Percentiles rank a stretch among this genome's conserved stretches.
Conservation (phyloP, 495 filamentous ascomycete genomes). For the Xylaria sp. region DNA sequence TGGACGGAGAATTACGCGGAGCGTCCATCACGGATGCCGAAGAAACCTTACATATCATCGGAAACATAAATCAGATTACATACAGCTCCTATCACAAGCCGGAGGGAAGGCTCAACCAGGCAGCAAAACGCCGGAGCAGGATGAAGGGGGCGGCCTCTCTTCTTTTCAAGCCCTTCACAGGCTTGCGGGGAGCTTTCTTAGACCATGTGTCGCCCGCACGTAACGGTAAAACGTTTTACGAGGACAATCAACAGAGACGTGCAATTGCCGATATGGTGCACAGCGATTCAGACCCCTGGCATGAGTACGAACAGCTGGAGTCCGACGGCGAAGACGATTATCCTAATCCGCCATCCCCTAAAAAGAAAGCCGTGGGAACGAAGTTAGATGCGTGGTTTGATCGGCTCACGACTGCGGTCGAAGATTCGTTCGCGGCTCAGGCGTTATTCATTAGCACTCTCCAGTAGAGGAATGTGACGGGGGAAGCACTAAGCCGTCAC, state of each 20-base stretch:
- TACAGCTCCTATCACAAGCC: neutral
- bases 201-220: neutral
- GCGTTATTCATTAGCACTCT: neutral
- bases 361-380: neutral
- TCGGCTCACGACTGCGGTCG: neutral
- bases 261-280: neutral
- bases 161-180: neutral
- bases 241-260: neutral
- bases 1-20: neutral
- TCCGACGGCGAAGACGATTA: neutral
- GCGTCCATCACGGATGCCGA: too few relatives aligned
- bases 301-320: conserved; percentile 15
- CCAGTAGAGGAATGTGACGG: neutral
- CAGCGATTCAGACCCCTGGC: conserved; percentile 7
- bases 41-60: neutral
- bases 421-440: neutral
- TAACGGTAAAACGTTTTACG: neutral
- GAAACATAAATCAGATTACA: neutral
- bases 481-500: neutral
- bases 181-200: neutral
- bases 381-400: neutral
- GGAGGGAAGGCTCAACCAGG: neutral
- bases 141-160: neutral
- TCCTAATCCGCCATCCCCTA: neutral
- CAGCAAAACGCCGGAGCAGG: neutral